These are phyloP conservation scores for Pichia insulana DNA, from an alignment of 805 yeast species.

Conservation along the genomic window DNA sequence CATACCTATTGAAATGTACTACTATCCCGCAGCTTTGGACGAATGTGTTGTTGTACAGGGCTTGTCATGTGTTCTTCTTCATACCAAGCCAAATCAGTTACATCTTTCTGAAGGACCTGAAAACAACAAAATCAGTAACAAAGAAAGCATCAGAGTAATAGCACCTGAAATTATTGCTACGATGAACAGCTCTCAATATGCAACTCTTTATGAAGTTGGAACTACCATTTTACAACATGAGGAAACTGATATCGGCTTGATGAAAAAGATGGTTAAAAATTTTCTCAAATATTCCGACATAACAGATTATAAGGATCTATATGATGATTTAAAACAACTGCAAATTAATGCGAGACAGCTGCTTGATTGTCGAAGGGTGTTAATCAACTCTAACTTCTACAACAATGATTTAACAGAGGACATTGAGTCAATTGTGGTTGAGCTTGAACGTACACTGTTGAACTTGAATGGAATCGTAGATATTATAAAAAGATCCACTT, in stretches of 20 bases:
- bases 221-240: constrained; percentile 34
- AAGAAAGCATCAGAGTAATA: constrained; percentile 18
- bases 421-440: constrained; percentile 16
- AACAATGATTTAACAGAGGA: constrained; percentile 6
- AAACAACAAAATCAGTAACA: constrained; percentile 5
- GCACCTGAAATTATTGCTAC: constrained; percentile 42
- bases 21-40: constrained; percentile 35
- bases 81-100: constrained; percentile 44
- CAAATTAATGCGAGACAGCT: constrained; percentile 21
- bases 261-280: constrained; percentile 31
- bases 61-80: constrained; percentile 42
- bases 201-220: constrained; percentile 40
- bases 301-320: constrained; percentile 19
- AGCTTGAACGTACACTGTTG: constrained; percentile 21
- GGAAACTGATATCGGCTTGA: constrained; percentile 30
- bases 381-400: constrained; percentile 9
- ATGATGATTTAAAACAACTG: constrained; percentile 11
- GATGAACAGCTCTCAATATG: constrained; percentile 51
- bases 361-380: constrained; percentile 16
- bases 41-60: constrained; percentile 42
- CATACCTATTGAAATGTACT: constrained; percentile 56
- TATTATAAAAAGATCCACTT: constrained; percentile 23
- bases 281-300: constrained; percentile 22
- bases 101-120: constrained; percentile 29
- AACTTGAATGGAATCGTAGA: constrained; percentile 22